Conservation (phyloP, 2,329 filamentous ascomycete genomes). For the Akanthomyces muscarius region DNA sequence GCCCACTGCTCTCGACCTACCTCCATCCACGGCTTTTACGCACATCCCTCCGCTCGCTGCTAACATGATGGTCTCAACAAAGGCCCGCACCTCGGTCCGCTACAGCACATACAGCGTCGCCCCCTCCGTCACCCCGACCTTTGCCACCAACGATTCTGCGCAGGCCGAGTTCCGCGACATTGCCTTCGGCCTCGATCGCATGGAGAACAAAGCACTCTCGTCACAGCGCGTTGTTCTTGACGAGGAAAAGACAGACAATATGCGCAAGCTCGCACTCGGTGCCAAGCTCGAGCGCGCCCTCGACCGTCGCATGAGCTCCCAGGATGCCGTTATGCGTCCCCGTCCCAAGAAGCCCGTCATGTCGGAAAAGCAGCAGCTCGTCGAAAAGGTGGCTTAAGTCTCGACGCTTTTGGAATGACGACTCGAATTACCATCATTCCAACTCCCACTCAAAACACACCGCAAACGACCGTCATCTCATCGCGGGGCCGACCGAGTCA, state of each 20-base stretch:
- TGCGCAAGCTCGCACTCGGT: conserved; percentile 18
- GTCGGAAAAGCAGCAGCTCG: conserved; percentile 36
- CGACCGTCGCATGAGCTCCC: conserved; percentile 77
- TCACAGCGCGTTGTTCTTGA: conserved; percentile 72
- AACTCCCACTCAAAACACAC: too few species aligned
- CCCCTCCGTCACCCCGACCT: conserved; percentile 56
- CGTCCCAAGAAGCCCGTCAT: conserved; percentile 32
- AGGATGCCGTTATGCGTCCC: conserved; percentile 80
- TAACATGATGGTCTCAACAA: conserved; percentile 23
- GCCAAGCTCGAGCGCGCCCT: conserved; percentile 54
- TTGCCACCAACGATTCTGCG: conserved; percentile 50
- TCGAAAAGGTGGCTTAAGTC: conserved; percentile 33
- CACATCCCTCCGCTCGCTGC: conserved; percentile 1
- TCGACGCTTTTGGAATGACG: neutral
- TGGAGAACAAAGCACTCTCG: conserved; percentile 82
- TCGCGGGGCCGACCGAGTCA: neutral
- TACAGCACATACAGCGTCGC: conserved; percentile 59
- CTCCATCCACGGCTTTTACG: neutral
- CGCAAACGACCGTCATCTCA: neutral
- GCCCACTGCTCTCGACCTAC: neutral
- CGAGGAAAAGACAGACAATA: conserved; percentile 28
- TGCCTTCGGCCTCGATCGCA: conserved; percentile 74
- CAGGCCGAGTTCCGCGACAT: conserved; percentile 63
- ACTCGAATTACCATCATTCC: neutral
- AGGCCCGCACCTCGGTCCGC: conserved; percentile 52